Conservation (phyloP, 177 flowering plant species). For the Vitis hybrid region DNA sequence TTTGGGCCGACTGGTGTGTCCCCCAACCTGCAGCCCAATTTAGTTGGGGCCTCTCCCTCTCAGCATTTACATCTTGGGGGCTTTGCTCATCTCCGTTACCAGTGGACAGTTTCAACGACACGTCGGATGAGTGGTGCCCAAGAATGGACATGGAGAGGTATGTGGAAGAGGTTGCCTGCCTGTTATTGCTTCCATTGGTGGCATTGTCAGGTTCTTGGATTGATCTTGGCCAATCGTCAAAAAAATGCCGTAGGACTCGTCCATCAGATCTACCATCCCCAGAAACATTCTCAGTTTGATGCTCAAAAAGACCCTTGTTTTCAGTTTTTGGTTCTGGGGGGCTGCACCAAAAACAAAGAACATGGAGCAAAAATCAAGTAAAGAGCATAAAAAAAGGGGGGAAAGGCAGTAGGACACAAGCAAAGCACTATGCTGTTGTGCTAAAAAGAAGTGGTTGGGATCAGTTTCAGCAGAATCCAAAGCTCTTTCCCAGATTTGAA, state of each 20-base stretch:
- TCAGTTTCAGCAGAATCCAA: conserved; percentile 19
- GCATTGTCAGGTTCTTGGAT: conserved; percentile 34
- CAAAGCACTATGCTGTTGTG: background rate
- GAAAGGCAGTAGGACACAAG: background rate
- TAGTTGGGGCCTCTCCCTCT: conserved; percentile 27
- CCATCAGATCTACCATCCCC: conserved; percentile 40
- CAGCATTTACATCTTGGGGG: conserved; percentile 15
- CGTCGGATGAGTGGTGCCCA: conserved; percentile 58
- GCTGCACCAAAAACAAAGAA: conserved; percentile 23
- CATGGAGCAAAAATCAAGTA: conserved; percentile 4
- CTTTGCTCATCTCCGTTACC: conserved; percentile 37
- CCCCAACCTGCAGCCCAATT: conserved; percentile 56
- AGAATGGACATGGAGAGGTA: conserved; percentile 55
- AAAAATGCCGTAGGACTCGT: conserved; percentile 63
- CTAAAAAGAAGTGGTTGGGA: conserved; percentile 29
- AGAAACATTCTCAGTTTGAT: conserved; percentile 21
- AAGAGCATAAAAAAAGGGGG: background rate
- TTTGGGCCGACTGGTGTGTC: conserved; percentile 40
- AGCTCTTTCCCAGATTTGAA: conserved; percentile 14
- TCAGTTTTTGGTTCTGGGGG: conserved; percentile 30
- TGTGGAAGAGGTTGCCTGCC: conserved; percentile 30
- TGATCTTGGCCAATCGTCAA: conserved; percentile 80
- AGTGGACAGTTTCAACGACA: conserved; percentile 71
- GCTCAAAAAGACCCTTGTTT: conserved; percentile 23
- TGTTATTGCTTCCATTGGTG: conserved; percentile 11